Base-by-base conservation (phyloP, 2,329 filamentous ascomycete species). In the Exophiala alcalophila region DNA sequence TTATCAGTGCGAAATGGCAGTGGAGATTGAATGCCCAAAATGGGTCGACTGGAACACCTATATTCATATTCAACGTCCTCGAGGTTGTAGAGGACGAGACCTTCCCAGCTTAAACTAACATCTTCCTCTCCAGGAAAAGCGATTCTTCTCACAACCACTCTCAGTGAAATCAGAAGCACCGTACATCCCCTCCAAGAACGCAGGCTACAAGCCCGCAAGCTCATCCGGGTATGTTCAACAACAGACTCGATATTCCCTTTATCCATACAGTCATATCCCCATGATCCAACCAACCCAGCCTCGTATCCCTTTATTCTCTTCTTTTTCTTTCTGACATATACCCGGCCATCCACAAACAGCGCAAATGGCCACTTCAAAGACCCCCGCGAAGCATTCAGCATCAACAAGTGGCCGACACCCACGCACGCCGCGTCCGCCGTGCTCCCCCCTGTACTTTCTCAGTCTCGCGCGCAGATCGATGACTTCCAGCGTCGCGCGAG, bases 361-460 rank as follows among this genome's bases (percentile, higher is more conserved):
- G 44, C 44, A 14, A 29, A 43, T 20, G 39, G 33, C 38, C 34
- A 27, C 15, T 35, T 34, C 20, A 47, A 28, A 11, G 44, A 47
- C 29, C 44, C 44, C n/a, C 44, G 44, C 15, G 44, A 47, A 24
- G 44, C 44, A n/a, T 42, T 47, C 39, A 47, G 44, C 25, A 42
- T 47, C 28, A 47, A 47, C 44, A 47, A 47, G 21, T 47, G 44
- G 44, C 44, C 44, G 2, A 42, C 44, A n/a, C 5, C 18, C 12
- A 14, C 16, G n/a, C 38, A 47, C n/a, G 29, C 44, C 10, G 14
- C 38, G 1, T 9, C 24, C 4, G 39, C 44, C 6, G 9, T 7
- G 2, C 44, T 47, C 9, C 38, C 44, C 20, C 44, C 38, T 4
- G 21, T 43, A 33, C 39, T 47, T 12, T 23, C 34, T 9, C 27